Evolutionary conservation across 257 asterid genomes (phyloP).

Genomic region (Penstemon newberryi): DNA sequence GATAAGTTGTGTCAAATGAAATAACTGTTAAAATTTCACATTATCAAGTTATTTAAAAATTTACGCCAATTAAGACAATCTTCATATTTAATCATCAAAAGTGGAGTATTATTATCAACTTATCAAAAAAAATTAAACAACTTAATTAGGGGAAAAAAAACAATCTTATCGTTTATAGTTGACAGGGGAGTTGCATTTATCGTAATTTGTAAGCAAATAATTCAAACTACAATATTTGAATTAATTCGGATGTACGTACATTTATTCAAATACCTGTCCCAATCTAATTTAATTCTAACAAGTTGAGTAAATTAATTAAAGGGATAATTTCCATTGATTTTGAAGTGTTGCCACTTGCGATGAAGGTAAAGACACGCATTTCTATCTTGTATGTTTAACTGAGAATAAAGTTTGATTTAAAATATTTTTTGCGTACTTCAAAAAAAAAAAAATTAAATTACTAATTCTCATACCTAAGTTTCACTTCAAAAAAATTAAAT

Average conservation of each 20-base stretch:
- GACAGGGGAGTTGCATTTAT: too few relatives aligned
- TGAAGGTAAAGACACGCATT: slow-evolving; percentile 29
- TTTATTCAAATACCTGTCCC: not conserved
- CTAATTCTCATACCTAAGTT: slow-evolving; percentile 13
- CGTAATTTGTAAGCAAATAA: too few relatives aligned
- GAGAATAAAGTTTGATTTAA: slow-evolving; percentile 30
- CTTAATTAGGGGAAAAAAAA: not conserved
- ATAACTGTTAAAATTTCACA: too few relatives aligned
- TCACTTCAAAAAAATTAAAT: slow-evolving; percentile 10
- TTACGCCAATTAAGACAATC: too few relatives aligned
- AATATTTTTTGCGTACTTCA: slow-evolving; percentile 22
- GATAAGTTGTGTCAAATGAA: too few relatives aligned
- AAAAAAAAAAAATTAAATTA: slow-evolving; percentile 10
- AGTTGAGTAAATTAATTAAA: not conserved
- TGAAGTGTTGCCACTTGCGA: slow-evolving; percentile 17
- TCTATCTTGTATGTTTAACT: slow-evolving; percentile 33
- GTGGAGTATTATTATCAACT: too few relatives aligned
- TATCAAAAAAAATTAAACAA: too few relatives aligned
- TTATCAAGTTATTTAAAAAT: too few relatives aligned
- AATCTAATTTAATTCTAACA: too few relatives aligned
- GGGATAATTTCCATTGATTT: slow-evolving; percentile 14
- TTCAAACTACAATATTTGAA: not conserved
- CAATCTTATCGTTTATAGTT: not conserved
- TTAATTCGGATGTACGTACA: not conserved
- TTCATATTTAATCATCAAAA: too few relatives aligned